Conservation (phyloP, 768 basidiomycete species). For the Phlebiopsis gigantea region DNA sequence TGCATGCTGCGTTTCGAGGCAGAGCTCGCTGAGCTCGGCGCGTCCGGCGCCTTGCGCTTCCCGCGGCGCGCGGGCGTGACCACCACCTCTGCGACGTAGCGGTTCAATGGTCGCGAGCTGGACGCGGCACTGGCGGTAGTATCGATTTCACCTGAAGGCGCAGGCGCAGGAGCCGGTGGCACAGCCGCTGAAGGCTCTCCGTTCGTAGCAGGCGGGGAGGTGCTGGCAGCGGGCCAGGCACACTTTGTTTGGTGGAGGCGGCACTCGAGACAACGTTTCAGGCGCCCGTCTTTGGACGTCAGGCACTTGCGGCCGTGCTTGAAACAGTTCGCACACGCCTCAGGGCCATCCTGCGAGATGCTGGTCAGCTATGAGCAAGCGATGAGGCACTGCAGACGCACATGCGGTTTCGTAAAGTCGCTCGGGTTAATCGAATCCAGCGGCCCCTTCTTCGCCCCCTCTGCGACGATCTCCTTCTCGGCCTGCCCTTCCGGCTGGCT, state of each 20-base stretch:
- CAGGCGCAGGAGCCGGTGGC: not conserved
- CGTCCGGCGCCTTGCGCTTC: not conserved
- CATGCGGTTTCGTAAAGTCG: not conserved
- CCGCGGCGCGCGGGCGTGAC: not conserved
- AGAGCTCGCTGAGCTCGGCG: not conserved
- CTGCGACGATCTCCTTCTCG: not conserved
- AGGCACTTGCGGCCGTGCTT: conserved; percentile 1
- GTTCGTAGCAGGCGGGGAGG: not conserved
- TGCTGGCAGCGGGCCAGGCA: not conserved
- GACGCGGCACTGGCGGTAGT: not conserved
- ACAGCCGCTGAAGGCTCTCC: not conserved
- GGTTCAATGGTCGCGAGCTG: not conserved
- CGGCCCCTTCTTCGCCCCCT: not conserved
- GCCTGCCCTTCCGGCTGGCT: not conserved
- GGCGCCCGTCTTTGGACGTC: not conserved
- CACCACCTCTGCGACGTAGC: conserved; percentile 2
- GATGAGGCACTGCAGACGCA: not conserved
- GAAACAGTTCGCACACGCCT: not conserved
- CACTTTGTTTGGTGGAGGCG: not conserved
- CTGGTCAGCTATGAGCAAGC: not conserved
- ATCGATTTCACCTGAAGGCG: not conserved
- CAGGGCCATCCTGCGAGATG: not conserved
- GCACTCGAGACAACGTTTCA: conserved; percentile 1
- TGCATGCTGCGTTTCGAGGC: not conserved
- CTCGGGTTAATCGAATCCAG: not conserved